phyloP scores from a whole-genome alignment of 306 rosid species.

The Purshia tridentata region DNA sequence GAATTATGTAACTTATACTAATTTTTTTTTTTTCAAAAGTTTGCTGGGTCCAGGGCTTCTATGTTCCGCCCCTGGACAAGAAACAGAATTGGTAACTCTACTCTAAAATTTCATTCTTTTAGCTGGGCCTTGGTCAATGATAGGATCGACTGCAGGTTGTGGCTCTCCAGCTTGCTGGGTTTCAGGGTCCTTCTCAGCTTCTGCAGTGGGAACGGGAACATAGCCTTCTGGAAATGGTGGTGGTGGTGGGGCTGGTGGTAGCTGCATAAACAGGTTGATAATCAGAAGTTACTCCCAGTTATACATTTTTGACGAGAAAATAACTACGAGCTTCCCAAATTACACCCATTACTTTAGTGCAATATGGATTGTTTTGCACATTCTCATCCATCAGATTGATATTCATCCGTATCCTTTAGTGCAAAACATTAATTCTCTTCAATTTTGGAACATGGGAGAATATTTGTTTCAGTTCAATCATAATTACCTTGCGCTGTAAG shows the following conservation, averaged over 20 bases:
- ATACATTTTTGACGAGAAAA: neutral
- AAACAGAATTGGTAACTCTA: neutral
- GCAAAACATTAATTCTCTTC: neutral
- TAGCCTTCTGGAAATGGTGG: constrained; percentile 95
- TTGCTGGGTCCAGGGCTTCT: neutral
- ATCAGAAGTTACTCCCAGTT: constrained; percentile 10
- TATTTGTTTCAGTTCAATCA: neutral
- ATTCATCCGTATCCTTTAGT: neutral
- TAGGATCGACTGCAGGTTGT: constrained; percentile 72
- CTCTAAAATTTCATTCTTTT: constrained; percentile 73
- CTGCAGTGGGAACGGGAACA: constrained; percentile 49
- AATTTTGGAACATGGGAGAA: constrained; percentile 19
- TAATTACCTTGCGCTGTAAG: constrained; percentile 68
- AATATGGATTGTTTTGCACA: neutral
- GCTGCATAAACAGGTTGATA: constrained; percentile 39
- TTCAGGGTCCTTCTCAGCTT: constrained; percentile 66
- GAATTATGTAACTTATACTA: no score
- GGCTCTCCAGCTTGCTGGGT: constrained; percentile 60
- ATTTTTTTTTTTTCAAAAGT: neutral
- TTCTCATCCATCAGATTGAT: neutral
- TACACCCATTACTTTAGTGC: neutral
- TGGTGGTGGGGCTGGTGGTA: constrained; percentile 80
- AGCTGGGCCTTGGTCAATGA: constrained; percentile 86
- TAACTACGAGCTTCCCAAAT: neutral
- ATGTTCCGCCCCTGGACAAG: neutral